Evolutionary conservation across 2,329 filamentous ascomycete species (phyloP).

Genomic region (Xylariaceae sp.): DNA sequence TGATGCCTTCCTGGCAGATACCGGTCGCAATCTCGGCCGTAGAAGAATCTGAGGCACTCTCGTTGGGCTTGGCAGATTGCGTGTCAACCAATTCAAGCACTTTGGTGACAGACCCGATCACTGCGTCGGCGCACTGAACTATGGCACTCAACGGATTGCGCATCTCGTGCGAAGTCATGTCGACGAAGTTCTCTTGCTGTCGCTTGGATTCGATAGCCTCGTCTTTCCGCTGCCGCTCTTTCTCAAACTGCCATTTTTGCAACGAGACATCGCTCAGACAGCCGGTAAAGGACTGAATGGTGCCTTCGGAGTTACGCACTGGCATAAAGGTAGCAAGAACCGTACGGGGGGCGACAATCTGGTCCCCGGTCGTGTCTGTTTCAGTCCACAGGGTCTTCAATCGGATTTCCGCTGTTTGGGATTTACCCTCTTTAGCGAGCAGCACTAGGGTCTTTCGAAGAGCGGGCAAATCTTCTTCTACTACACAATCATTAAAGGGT

Average conservation of each 20-base stretch:
- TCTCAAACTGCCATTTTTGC: conserved; percentile 55
- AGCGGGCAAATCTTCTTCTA: conserved; percentile 47
- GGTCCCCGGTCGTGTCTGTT: conserved; percentile 48
- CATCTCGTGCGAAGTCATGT: conserved; percentile 75
- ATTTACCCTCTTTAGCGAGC: conserved; percentile 44
- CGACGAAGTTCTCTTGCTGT: conserved; percentile 81
- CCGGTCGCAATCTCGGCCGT: background rate
- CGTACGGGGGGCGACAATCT: conserved; percentile 49
- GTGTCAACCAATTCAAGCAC: conserved; percentile 44
- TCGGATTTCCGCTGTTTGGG: conserved; percentile 52
- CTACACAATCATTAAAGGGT: conserved; percentile 50
- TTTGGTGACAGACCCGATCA: conserved; percentile 54
- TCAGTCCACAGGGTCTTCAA: conserved; percentile 51
- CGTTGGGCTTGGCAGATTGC: background rate
- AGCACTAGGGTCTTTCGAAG: conserved; percentile 45
- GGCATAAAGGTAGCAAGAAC: conserved; percentile 55
- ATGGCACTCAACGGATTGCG: conserved; percentile 75
- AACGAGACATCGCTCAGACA: conserved; percentile 53
- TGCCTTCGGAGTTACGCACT: conserved; percentile 49
- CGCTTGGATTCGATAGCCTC: conserved; percentile 62
- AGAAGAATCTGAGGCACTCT: conserved; percentile 1
- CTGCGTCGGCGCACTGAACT: conserved; percentile 73
- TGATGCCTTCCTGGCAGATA: conserved; percentile 51
- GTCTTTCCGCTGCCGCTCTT: conserved; percentile 46
- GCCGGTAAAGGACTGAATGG: conserved; percentile 52